Evolutionary conservation across 768 basidiomycete genomes (phyloP), one percentile per base, ranked within the genome.

Genomic region (Daedaleopsis nitida): DNA sequence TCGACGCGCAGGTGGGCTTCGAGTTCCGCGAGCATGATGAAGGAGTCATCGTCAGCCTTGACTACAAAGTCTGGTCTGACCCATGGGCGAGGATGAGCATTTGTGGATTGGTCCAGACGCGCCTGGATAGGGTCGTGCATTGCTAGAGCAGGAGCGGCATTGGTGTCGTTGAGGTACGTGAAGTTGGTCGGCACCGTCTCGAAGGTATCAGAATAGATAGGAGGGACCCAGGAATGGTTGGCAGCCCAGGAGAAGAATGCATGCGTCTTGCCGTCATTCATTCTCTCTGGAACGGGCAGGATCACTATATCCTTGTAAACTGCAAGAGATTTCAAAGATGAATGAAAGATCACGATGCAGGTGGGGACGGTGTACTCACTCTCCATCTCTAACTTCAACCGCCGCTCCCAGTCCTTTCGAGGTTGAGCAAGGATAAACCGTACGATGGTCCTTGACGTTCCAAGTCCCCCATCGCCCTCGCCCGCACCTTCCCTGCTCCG

Each of bases 11-110:
- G 77, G 32, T 93, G 84, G n/a, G 92, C 84, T 74, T 98, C 96
- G 17, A 98, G 80, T 72, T 98, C 96, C 2, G 92, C 92, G 35
- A 98, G 83, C 85, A 97, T 95, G 54, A 98, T 84, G 68, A 98
- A 96, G 9, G 93, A 86, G 73, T 98, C 96, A 69, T 98, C 96
- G 72, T 98, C 96, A 1, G 90, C 91, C 75, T 98, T 98, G 68
- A 92, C 86, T 44, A 98, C 86, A 69, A 87, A 98, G 72, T 97
- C 94, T 12, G 94, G 96, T 42, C 91, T 82, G 21, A 89, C 88
- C 92, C 93, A 96, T 8, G 84, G 80, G 45, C 73, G 76, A 37
- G 58, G 58, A 3, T 81, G 75, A 32, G 74, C 72, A 17, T 74
- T 77, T 0, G 79, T 74, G 27, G 71, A 70, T 43, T 77, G 69